Percentiles rank a stretch among this genome's conserved stretches.
These are phyloP conservation scores for Nematodospora anomalae DNA, from an alignment of 1,139 yeast species.

Conservation along the genomic window DNA sequence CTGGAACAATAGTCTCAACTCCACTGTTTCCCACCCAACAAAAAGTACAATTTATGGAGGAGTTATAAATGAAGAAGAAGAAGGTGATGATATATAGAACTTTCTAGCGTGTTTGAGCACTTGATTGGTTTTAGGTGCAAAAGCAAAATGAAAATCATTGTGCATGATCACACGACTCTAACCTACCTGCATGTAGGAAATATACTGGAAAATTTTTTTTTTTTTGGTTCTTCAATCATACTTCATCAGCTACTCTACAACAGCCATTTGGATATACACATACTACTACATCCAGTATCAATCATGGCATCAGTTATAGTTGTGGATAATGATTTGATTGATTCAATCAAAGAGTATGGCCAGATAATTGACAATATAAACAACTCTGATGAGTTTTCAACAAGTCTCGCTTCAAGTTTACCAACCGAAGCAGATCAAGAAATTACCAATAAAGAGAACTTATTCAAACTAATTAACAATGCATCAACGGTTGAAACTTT, in stretches of 20 bases:
- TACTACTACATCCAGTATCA: constrained; percentile 1
- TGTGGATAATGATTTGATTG: constrained; percentile 46
- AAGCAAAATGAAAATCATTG: constrained; percentile 1
- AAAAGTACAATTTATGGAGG: constrained; percentile 21
- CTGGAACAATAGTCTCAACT: constrained; percentile 10
- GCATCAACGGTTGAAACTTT: constrained; percentile 28
- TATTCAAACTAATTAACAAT: constrained; percentile 29
- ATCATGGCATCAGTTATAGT: constrained; percentile 48
- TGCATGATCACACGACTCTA: constrained; percentile 1
- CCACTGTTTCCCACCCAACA: neutral
- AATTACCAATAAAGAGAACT: constrained; percentile 29
- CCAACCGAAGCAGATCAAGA: constrained; percentile 25
- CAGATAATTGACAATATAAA: constrained; percentile 39
- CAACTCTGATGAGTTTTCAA: constrained; percentile 29
- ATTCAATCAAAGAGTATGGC: constrained; percentile 43
- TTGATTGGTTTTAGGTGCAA: neutral
- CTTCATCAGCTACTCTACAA: neutral
- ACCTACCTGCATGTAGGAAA: constrained; percentile 5
- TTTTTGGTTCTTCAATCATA: neutral
- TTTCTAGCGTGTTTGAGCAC: too few relatives aligned
- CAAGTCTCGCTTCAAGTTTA: constrained; percentile 26
- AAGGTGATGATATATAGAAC: constrained; percentile 15
- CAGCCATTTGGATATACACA: neutral
- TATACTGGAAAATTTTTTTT: constrained; percentile 12
- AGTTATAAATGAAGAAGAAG: constrained; percentile 31